Conservation (phyloP, 805 yeast genomes). For the Cyberlindnera samutprakarnensis region DNA sequence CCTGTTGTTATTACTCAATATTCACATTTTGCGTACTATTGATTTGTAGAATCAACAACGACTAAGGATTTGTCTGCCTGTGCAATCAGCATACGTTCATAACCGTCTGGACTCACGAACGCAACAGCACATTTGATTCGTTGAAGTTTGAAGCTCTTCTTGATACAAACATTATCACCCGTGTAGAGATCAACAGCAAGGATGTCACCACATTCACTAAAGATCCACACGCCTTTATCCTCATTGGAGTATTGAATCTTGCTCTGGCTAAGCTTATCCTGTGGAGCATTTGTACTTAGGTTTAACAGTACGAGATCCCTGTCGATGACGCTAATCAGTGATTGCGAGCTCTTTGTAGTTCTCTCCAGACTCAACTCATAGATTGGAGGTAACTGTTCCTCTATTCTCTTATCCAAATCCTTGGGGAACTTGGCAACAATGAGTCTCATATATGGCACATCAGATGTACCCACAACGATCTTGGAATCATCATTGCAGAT, state of each 20-base stretch:
- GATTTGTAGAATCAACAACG: too few species aligned
- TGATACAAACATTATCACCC: slow-evolving; percentile 28
- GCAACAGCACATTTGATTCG: slow-evolving; percentile 44
- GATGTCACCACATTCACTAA: slow-evolving; percentile 61
- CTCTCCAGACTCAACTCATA: background rate
- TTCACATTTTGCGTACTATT: too few species aligned
- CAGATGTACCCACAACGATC: slow-evolving; percentile 66
- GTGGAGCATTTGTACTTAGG: slow-evolving; percentile 49
- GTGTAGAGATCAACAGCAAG: slow-evolving; percentile 49
- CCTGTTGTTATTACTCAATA: too few species aligned
- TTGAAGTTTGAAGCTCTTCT: too few species aligned
- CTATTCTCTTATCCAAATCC: too few species aligned
- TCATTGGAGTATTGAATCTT: slow-evolving; percentile 36
- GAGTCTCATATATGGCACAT: slow-evolving; percentile 68
- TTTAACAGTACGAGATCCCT: slow-evolving; percentile 35
- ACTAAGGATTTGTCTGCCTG: too few species aligned
- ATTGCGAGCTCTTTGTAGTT: background rate
- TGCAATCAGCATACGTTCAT: too few species aligned
- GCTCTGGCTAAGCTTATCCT: slow-evolving; percentile 57
- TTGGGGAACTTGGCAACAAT: slow-evolving; percentile 47
- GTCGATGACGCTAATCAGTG: slow-evolving; percentile 11
- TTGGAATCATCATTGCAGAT: slow-evolving; percentile 16
- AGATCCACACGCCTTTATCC: slow-evolving; percentile 52
- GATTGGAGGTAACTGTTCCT: slow-evolving; percentile 35
- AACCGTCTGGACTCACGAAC: too few species aligned